Base-by-base conservation (phyloP, 805 yeast genomes). In the Starmerella geochares region DNA sequence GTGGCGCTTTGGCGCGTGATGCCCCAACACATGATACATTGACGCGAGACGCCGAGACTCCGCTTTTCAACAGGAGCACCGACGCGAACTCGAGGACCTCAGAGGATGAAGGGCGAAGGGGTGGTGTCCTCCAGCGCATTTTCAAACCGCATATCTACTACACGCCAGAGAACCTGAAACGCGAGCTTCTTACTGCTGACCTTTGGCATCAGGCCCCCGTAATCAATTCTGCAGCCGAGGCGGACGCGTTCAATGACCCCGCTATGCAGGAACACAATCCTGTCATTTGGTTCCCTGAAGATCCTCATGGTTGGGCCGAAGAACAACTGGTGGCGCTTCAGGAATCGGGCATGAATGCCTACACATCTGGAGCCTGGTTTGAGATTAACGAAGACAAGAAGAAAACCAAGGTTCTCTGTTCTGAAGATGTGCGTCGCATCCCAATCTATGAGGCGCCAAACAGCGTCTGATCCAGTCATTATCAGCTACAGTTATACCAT, bases 201-300 rank as follows among this genome's bases (percentile, higher is more conserved):
- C 45, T 49, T 41, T 68, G 67, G 67, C 54, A 56, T 46, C 49
- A 47, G 17, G 48, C 47, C 11, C 55, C 55, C 2, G 17, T 5
- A 7, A 29, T 37, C 23, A 53, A 69, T 2, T 71, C 66, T 4
- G 72, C 65, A 14, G 69, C 62, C 19, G 79, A 77, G 51, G 71
- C 75, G 45, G 78, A 76, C 54, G 92, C 95, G 0, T 90, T 81
- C 66, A 78, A 79, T 60, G 76, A 74, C 61, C 96, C 96, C 2
- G 84, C 81, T 6, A 79, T 81, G 16, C 69, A 77, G 24, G 81
- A 81, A 0, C 64, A 71, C 40, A 75, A 84, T 58, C 94, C 95
- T 1, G 71, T 72, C n/a, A 68, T 90, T 19, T 90, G 98, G 98
- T 78, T 90, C 60, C 94, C 96, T n/a, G 70, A 71, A 51, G 98